Conservation (phyloP, 1,284 basidiomycete genomes). For the Fomes fomentarius region DNA sequence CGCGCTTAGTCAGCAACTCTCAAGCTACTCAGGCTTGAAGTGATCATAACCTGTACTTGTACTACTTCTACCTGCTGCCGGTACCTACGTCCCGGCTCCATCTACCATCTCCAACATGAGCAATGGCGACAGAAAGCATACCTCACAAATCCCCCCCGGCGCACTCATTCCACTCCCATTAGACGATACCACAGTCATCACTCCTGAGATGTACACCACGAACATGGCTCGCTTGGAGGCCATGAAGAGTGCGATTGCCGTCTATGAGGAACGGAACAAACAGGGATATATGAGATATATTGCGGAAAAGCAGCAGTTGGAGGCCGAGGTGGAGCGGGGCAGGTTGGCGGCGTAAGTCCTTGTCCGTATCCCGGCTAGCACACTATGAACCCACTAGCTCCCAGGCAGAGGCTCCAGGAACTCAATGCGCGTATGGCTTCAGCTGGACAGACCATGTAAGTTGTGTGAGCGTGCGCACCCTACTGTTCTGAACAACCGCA, state of each 20-base stretch:
- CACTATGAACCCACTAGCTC: not conserved
- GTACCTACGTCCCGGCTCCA: no score
- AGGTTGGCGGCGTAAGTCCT: conserved; percentile 41
- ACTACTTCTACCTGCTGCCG: not conserved
- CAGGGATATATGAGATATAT: conserved; percentile 37
- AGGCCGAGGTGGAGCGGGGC: conserved; percentile 39
- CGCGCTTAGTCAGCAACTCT: conserved; percentile 10
- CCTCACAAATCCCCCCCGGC: not conserved
- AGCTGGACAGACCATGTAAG: not conserved
- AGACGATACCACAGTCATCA: conserved; percentile 15
- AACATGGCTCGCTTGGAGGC: conserved; percentile 40
- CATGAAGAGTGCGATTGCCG: conserved; percentile 33
- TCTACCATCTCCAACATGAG: conserved; percentile 20
- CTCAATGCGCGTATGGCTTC: not conserved
- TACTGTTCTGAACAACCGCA: not conserved
- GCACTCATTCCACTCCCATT: conserved; percentile 12
- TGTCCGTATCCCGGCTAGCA: not conserved
- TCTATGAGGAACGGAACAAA: conserved; percentile 38
- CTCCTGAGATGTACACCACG: conserved; percentile 24
- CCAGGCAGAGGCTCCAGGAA: conserved; percentile 13
- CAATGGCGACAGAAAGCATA: conserved; percentile 14
- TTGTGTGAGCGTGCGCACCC: not conserved
- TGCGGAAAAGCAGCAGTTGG: conserved; percentile 30
- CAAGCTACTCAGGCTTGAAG: not conserved
- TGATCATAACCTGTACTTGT: not conserved